phyloP scores from a whole-genome alignment of 495 filamentous ascomycete species.

The Pseudoneurospora amorphoporcata region DNA sequence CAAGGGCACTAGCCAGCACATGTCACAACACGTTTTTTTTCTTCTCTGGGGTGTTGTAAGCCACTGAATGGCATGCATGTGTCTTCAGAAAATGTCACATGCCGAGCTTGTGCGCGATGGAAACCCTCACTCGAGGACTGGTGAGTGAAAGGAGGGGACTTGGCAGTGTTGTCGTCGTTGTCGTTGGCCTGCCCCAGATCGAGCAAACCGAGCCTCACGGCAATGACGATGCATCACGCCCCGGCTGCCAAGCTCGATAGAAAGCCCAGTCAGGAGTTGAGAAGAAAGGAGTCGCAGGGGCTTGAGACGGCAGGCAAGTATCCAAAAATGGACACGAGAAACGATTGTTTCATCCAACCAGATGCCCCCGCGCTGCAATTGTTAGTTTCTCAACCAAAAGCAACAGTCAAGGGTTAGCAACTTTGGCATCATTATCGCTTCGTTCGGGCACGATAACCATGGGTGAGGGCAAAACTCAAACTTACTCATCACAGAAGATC shows the following conservation, averaged over 20 bases:
- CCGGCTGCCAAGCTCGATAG: not conserved
- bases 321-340: constrained; percentile 47
- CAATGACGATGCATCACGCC: not conserved
- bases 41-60: not conserved
- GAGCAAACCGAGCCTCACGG: not conserved
- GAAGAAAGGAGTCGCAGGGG: constrained; percentile 4
- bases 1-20: not conserved
- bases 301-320: constrained; percentile 11
- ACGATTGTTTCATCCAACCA: constrained; percentile 40
- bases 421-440: not conserved
- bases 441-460: not conserved
- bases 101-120: not conserved
- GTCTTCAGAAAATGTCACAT: not conserved
- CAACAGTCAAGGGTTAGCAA: not conserved
- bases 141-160: not conserved
- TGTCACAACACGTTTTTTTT: not conserved
- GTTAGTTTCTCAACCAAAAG: not conserved
- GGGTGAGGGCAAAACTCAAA: not conserved
- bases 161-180: not conserved
- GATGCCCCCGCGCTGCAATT: constrained; percentile 3
- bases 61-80: not conserved
- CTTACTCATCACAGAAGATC: not conserved
- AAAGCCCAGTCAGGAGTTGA: not conserved
- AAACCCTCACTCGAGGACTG: not conserved
- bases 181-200: not conserved